phyloP scores from a whole-genome alignment of 1,139 yeast species.

The Yamadazyma siamensis region DNA sequence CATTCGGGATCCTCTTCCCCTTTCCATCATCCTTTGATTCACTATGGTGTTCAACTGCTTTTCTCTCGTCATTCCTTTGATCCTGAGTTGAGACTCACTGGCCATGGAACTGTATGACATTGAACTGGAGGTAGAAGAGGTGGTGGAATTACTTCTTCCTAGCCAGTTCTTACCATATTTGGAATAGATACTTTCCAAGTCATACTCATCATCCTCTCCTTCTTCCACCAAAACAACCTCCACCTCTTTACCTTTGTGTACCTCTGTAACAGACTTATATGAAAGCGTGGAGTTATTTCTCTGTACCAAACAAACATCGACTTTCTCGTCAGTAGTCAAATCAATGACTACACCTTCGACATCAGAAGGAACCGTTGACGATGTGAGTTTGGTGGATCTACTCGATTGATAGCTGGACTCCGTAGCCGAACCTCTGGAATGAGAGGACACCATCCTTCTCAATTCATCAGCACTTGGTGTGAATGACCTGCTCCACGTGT shows the following conservation, averaged over 20 bases:
- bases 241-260: constrained; percentile 38
- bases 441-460: constrained; percentile 2
- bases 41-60: constrained; percentile 1
- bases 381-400: constrained; percentile 19
- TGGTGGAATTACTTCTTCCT: constrained; percentile 19
- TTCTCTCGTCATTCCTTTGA: constrained; percentile 11
- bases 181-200: constrained; percentile 41
- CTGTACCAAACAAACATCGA: constrained; percentile 34
- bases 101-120: constrained; percentile 15
- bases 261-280: constrained; percentile 40
- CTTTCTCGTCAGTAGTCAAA: constrained; percentile 42
- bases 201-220: constrained; percentile 27
- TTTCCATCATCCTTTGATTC: constrained; percentile 5
- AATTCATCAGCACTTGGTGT: constrained; percentile 13
- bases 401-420: constrained; percentile 32
- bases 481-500: constrained; percentile 7
- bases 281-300: constrained; percentile 34
- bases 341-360: constrained; percentile 41
- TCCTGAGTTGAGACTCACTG: constrained; percentile 16
- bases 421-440: constrained; percentile 9
- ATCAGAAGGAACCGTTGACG: constrained; percentile 25
- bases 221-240: constrained; percentile 48
- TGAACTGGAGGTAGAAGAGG: constrained; percentile 14
- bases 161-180: constrained; percentile 36
- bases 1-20: background rate